Base-by-base conservation (phyloP, 2,329 filamentous ascomycete genomes). In the Neophaeococcomyces mojaviensis region DNA sequence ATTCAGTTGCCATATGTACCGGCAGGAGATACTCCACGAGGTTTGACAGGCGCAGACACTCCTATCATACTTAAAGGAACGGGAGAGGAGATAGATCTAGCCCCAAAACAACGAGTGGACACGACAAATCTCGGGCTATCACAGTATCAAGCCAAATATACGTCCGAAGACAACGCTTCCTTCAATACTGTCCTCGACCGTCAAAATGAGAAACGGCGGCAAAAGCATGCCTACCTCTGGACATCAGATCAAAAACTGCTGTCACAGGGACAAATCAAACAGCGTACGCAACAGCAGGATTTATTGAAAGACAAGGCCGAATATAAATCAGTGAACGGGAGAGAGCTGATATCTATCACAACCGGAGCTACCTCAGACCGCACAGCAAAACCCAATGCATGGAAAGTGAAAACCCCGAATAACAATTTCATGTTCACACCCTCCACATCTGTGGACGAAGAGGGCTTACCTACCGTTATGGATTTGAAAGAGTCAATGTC, bases 81-180 rank as follows among this genome's bases (percentile, higher is more conserved):
- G 65, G 8, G 64, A 65, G 42, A 70, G 65, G 48, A 69, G 69
- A 38, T 45, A 34, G 4, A 52, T 58, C n/a, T 61, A 22, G 62
- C 61, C 18, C 63, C 67, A 41, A 71, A 67, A 44, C 68, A 71
- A 48, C 66, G 73, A 26, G 71, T 87, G 15, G 82, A 94, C 61
- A 80, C 67, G 2, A 62, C 82, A 34, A 83, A 82, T 56, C 80
- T 97, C 72, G 88, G 84, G 49, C 74, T 98, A 1, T 80, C 82
- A 44, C 79, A 82, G 1, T 98, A 96, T 59, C 92, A 98, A 61
- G 77, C 85, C 2, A 90, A 86, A 55, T 97, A 96, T 67, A 98
- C 90, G 1, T 95, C 88, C 59, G 92, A 98, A 65, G 92, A 98
- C 63, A 97, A 97, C 61, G 92, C 96, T 62, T 94, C 86, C 57